Evolutionary conservation across 352 stramenopile species (phyloP).

Genomic region (Globisporangium cederbergense): DNA sequence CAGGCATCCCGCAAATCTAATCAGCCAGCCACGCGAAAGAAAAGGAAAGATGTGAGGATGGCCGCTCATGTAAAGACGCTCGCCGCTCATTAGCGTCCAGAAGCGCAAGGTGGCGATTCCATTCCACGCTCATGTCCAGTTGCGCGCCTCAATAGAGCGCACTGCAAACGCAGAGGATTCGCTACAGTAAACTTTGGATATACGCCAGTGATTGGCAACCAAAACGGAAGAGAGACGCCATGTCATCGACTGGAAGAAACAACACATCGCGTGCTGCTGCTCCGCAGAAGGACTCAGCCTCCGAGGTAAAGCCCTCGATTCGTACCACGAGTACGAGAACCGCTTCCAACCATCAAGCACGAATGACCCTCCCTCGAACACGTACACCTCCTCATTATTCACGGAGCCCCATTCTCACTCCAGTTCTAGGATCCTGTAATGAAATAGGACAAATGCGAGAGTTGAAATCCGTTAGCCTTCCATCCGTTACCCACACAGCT

Average conservation of each 20-base stretch:
- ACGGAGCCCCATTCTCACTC: neutral
- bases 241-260: neutral
- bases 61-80: too few relatives aligned
- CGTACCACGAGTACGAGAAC: neutral
- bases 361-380: neutral
- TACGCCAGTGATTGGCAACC: neutral
- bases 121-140: too few relatives aligned
- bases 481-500: too few relatives aligned
- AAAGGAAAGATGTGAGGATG: too few relatives aligned
- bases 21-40: too few relatives aligned
- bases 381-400: neutral
- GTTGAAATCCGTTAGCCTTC: too few relatives aligned
- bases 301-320: neutral
- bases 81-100: too few relatives aligned
- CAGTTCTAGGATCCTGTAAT: neutral
- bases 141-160: too few relatives aligned
- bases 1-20: too few relatives aligned
- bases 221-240: neutral
- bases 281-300: neutral
- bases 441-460: too few relatives aligned
- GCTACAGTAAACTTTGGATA: neutral
- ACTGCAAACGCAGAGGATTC: too few relatives aligned
- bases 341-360: neutral
- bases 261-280: neutral
- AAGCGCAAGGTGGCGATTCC: too few relatives aligned